Evolutionary conservation across 768 basidiomycete species (phyloP).

Genomic region (Lactarius sp.): DNA sequence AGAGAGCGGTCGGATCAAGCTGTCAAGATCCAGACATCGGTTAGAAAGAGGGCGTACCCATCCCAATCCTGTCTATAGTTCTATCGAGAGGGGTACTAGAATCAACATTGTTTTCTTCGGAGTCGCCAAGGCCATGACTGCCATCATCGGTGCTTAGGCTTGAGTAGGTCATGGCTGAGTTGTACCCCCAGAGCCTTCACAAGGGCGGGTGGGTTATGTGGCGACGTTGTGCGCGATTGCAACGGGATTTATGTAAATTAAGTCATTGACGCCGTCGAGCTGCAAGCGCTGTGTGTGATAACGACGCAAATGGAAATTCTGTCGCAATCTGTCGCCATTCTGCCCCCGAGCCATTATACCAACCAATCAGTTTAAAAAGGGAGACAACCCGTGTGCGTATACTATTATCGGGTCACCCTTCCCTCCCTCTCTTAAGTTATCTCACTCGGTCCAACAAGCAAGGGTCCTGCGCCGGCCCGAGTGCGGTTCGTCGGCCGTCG

Average conservation of each 20-base stretch:
- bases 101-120: constrained; percentile 30
- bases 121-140: constrained; percentile 32
- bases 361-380: too few species aligned
- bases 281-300: too few species aligned
- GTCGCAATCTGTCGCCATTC: background rate
- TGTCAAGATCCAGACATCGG: background rate
- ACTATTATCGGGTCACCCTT: too few species aligned
- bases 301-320: background rate
- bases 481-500: too few species aligned
- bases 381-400: too few species aligned
- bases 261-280: background rate
- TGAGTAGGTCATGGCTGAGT: constrained; percentile 37
- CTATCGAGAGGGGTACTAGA: constrained; percentile 56
- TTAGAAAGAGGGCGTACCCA: constrained; percentile 49
- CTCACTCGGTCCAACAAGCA: too few species aligned
- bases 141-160: constrained; percentile 34
- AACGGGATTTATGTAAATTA: constrained; percentile 11
- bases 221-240: background rate
- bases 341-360: background rate
- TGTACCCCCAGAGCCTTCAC: constrained; percentile 42
- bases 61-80: constrained; percentile 87
- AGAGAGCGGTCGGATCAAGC: background rate
- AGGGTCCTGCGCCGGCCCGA: too few species aligned
- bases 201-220: constrained; percentile 41
- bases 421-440: too few species aligned